Conservation (phyloP, 192 early-diverging fungal species). For the Rhizophlyctis rosea region DNA sequence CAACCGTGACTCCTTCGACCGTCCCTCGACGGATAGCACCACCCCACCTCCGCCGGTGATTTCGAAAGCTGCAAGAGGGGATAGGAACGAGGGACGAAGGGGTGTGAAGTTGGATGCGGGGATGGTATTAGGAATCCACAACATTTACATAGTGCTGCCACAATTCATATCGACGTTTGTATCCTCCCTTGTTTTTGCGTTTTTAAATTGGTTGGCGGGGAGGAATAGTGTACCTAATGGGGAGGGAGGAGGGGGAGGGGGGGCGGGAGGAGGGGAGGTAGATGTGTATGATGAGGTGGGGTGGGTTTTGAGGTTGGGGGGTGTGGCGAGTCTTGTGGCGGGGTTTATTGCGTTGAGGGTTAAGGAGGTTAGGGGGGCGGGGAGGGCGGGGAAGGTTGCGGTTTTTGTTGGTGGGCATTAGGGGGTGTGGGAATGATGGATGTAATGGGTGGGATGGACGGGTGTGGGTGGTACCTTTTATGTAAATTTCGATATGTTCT, state of each 20-base stretch:
- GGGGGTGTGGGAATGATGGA: no score
- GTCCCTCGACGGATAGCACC: neutral
- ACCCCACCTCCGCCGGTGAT: neutral
- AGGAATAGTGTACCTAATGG: neutral
- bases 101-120: conserved; percentile 29
- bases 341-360: conserved; percentile 52
- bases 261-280: neutral
- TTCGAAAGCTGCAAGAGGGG: neutral
- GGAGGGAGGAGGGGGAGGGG: conserved; percentile 44
- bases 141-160: conserved; percentile 91
- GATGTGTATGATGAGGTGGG: conserved; percentile 51
- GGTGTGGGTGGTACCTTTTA: no score
- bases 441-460: no score
- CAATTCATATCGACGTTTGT: conserved; percentile 85
- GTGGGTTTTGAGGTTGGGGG: conserved; percentile 70
- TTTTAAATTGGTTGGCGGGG: conserved; percentile 35
- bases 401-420: conserved; percentile 5
- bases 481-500: no score
- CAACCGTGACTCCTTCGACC: neutral
- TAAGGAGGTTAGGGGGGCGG: conserved; percentile 3
- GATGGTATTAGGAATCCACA: conserved; percentile 87
- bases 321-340: conserved; percentile 63
- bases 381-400: neutral
- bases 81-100: neutral
- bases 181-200: conserved; percentile 66